These are phyloP conservation scores for Musa troglodytarum DNA, from an alignment of 176 grass and related monocot species.

Conservation along the genomic window DNA sequence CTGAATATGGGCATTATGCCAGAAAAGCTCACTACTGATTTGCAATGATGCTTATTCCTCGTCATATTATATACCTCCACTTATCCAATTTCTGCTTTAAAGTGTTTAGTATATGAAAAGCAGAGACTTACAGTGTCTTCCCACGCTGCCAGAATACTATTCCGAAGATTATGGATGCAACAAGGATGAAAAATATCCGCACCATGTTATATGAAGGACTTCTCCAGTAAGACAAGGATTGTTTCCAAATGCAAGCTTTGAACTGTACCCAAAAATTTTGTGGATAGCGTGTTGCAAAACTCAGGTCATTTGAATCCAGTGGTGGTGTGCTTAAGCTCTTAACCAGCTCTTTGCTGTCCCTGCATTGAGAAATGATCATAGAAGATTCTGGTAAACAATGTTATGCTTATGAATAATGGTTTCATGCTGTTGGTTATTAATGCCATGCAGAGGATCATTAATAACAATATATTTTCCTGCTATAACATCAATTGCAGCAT, in stretches of 20 bases:
- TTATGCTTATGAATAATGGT: neutral
- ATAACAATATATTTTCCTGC: neutral
- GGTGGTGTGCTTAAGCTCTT: slow-evolving; percentile 32
- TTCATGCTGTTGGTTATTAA: neutral
- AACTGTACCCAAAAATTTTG: slow-evolving; percentile 50
- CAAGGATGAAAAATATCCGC: slow-evolving; percentile 34
- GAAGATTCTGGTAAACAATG: neutral
- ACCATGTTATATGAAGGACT: slow-evolving; percentile 64
- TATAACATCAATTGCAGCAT: neutral
- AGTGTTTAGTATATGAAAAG: neutral
- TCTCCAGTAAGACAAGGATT: slow-evolving; percentile 72
- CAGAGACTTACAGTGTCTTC: slow-evolving; percentile 42
- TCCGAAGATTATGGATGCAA: slow-evolving; percentile 21
- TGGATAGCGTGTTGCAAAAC: slow-evolving; percentile 44
- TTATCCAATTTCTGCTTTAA: neutral
- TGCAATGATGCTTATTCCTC: too few relatives aligned
- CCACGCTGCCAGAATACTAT: slow-evolving; percentile 50
- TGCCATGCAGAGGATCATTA: too few relatives aligned
- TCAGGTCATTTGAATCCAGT: slow-evolving; percentile 32
- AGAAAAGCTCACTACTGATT: too few relatives aligned
- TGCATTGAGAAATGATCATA: slow-evolving; percentile 27
- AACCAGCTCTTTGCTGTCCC: slow-evolving; percentile 43
- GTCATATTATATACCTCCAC: too few relatives aligned
- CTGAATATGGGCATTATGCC: too few relatives aligned
- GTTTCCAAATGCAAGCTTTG: slow-evolving; percentile 81